Base-by-base conservation (phyloP, 805 yeast genomes). In the Zygotorulaspora sp. region DNA sequence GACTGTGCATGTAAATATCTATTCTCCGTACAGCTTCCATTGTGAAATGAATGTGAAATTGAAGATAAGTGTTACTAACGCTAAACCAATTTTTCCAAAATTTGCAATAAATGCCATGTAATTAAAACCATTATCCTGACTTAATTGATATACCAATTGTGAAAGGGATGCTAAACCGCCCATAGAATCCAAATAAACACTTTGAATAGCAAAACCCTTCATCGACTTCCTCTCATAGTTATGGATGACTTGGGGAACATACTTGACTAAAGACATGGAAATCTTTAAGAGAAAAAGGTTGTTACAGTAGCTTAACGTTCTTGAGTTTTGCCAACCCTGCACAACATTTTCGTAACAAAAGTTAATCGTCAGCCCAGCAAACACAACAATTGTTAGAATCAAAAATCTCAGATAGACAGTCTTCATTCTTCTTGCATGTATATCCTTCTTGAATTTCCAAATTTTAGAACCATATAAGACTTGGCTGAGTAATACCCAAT, bases 161-260 rank as follows among this genome's bases (percentile, higher is more conserved):
- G 39, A 12, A 18, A 61, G 29, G 2, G 62, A 58, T 16, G 60
- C 61, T 6, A 58, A 13, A 12, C 71, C 66, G 11, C 73, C 73
- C 6, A 58, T 44, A 11, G 57, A 32, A 48, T 68, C 73, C 15
- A 67, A 41, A 4, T 52, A 36, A 1, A 65, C 63, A 2, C 70
- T 63, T 8, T 86, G 73, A 45, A 90, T 74, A 39, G 96, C 82
- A 50, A 92, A 80, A 1, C 97, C 97, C 40, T 77, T 73, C 38
- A 88, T 88, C 4, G 95, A 83, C 52, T 80, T 77, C 47, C 95
- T 75, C 32, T 67, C 67, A 58, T 79, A 75, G 63, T 90, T 90
- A 55, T 84, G 94, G 40, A 74, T 65, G 37, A 90, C 83, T 62
- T 90, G 98, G 0, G 98, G 98, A 19, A 83, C 61, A 49, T 75